Conservation (phyloP, 148 eudicot species). For the Chenopodium album region DNA sequence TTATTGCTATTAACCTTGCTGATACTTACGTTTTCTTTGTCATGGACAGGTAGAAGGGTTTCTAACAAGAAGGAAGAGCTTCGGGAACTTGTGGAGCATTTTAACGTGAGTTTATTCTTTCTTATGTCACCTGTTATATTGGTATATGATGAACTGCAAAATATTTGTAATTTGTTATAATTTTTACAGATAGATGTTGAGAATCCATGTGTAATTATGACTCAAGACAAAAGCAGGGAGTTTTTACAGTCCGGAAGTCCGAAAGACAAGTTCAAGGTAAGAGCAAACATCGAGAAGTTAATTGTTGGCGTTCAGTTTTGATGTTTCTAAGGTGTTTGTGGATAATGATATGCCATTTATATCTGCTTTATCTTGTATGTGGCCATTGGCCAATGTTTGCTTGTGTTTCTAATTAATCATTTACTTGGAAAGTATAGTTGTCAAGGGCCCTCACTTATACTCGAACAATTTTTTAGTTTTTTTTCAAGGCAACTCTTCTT, state of each 20-base stretch:
- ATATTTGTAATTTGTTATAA: conserved; percentile 7
- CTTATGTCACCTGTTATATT: background rate
- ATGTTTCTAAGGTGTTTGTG: background rate
- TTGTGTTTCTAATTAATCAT: conserved; percentile 9
- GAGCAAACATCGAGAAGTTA: background rate
- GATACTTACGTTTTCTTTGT: conserved; percentile 9
- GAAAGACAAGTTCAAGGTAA: conserved; percentile 93
- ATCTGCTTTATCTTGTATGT: background rate
- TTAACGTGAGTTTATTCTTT: conserved; percentile 61
- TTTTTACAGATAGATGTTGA: conserved; percentile 90
- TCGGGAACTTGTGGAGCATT: conserved; percentile 83
- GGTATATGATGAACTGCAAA: background rate
- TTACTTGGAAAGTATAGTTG: background rate
- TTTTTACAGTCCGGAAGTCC: conserved; percentile 93
- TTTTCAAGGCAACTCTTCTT: conserved; percentile 97
- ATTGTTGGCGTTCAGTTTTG: background rate
- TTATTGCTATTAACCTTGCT: background rate
- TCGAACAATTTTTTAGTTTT: conserved; percentile 51
- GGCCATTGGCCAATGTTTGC: background rate
- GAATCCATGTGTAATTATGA: conserved; percentile 98
- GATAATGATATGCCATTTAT: background rate
- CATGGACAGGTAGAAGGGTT: conserved; percentile 65
- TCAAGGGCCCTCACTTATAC: conserved; percentile 23
- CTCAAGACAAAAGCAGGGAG: conserved; percentile 98
- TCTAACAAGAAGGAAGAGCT: conserved; percentile 76